Base-by-base conservation (phyloP, 371 early-diverging fungal species). In the Batkoa obscura region DNA sequence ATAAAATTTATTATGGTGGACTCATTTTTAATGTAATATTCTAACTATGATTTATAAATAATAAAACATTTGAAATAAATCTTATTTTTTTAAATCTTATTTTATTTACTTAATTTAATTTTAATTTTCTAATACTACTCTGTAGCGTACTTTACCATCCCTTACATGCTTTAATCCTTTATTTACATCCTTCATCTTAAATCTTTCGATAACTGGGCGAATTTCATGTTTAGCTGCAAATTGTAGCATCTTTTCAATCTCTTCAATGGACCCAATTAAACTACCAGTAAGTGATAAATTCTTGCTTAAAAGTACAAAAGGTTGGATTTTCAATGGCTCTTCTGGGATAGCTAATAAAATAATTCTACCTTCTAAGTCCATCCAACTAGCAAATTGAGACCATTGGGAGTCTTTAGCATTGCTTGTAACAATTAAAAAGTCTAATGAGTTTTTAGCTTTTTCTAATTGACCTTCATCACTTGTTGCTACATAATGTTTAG, bases 261-360 rank as follows among this genome's bases (percentile, higher is more conserved):
- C 71, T 1, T 62, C 65, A 41, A 62, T 60, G 37, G 76, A 72
- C 39, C 87, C 89, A 53, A 87, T 83, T 56, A 78, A 63, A 8
- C 82, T 84, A 1, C 86, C 89, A 4, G 65, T 69, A 15, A 90
- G 59, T 1, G 66, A 62, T 3, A 77, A 67, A 52, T 76, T 66
- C 41, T 67, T 56, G 10, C 3, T 4, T 34, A 83, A 60, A 43
- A 90, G 58, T 13, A 68, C 59, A 30, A 49, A 31, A 1, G 73
- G 62, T 35, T 64, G 55, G 17, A 81, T 58, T 1, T 59, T n/a
- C 6, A 83, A 55, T 3, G 75, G 71, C 10, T 63, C 63, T 57
- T 83, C 80, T 2, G 88, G 87, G 0, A 80, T 6, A 23, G 77
- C 84, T 47, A 89, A 64, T 46, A 86, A 53, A 15, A 83, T 64